These are phyloP conservation scores for Saccharomyces hybrid DNA, from an alignment of 1,139 yeast species.

Conservation along the genomic window DNA sequence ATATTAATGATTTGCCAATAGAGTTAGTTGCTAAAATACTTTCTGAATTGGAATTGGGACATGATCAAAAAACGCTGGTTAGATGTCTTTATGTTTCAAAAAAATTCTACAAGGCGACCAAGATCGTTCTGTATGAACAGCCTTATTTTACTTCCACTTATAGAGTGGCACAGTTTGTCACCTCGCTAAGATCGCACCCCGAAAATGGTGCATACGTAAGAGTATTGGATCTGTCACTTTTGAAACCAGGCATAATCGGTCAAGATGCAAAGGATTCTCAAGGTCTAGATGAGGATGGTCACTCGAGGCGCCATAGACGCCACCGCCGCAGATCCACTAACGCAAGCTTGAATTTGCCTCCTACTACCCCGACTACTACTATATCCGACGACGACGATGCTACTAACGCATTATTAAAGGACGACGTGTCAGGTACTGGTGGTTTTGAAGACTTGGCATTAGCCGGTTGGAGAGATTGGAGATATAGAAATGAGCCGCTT, in stretches of 20 bases:
- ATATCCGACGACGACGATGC: slow-evolving; percentile 9
- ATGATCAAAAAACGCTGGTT: slow-evolving; percentile 31
- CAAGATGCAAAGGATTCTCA: slow-evolving; percentile 29
- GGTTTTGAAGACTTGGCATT: slow-evolving; percentile 25
- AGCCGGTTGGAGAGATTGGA: slow-evolving; percentile 92
- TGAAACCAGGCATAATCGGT: slow-evolving; percentile 37
- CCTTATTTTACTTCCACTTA: slow-evolving; percentile 59
- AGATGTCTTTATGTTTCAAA: slow-evolving; percentile 44
- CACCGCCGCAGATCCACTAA: background rate
- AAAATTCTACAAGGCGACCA: slow-evolving; percentile 44
- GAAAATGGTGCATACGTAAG: slow-evolving; percentile 50
- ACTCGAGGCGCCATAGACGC: background rate
- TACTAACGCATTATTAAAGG: slow-evolving; percentile 10
- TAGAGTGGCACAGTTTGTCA: slow-evolving; percentile 68
- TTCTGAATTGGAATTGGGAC: slow-evolving; percentile 12
- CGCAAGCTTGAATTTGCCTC: background rate
- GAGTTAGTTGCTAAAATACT: slow-evolving; percentile 24
- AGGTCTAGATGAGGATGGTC: slow-evolving; percentile 9
- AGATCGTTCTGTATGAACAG: slow-evolving; percentile 46
- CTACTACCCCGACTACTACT: background rate
- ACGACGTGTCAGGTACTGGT: background rate
- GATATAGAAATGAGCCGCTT: slow-evolving; percentile 60
- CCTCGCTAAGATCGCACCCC: slow-evolving; percentile 49
- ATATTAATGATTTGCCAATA: slow-evolving; percentile 25
- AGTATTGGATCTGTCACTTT: slow-evolving; percentile 49